Conservation (phyloP, 768 basidiomycete species). For the Tricholoma sp. region DNA sequence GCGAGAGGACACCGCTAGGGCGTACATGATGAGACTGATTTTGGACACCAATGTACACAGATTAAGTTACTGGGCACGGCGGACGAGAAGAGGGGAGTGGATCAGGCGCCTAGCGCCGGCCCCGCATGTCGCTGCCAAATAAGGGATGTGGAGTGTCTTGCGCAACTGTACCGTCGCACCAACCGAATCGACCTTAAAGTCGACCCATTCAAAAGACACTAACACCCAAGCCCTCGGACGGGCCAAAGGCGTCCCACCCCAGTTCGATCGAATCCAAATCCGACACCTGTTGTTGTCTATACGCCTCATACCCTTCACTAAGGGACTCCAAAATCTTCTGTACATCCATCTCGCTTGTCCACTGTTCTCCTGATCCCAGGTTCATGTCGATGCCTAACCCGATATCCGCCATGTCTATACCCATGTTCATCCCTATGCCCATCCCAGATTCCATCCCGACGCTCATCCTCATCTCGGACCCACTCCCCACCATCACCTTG, state of each 20-base stretch:
- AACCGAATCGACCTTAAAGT: too few species aligned
- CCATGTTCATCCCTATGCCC: constrained; percentile 4
- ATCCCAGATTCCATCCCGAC: too few species aligned
- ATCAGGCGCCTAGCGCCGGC: background rate
- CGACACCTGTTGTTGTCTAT: constrained; percentile 6
- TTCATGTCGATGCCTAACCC: constrained; percentile 6
- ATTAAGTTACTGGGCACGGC: too few species aligned
- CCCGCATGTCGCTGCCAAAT: background rate
- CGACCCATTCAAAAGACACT: constrained; percentile 10
- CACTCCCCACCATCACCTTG: background rate
- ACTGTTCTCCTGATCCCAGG: background rate
- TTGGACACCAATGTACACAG: background rate
- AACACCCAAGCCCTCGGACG: constrained; percentile 5
- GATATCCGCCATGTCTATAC: constrained; percentile 8
- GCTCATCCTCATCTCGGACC: background rate
- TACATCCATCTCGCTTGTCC: constrained; percentile 14
- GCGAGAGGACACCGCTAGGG: background rate
- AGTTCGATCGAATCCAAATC: constrained; percentile 7
- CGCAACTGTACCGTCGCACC: too few species aligned
- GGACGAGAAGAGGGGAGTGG: background rate
- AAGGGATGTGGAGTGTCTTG: background rate
- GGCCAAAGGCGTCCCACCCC: constrained; percentile 7
- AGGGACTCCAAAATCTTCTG: constrained; percentile 16
- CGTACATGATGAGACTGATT: background rate
- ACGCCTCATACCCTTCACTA: constrained; percentile 5